Percentiles rank a stretch among this genome's conserved stretches.
phyloP scores from a whole-genome alignment of 108 stramenopile species.

The Skeletonema potamos region DNA sequence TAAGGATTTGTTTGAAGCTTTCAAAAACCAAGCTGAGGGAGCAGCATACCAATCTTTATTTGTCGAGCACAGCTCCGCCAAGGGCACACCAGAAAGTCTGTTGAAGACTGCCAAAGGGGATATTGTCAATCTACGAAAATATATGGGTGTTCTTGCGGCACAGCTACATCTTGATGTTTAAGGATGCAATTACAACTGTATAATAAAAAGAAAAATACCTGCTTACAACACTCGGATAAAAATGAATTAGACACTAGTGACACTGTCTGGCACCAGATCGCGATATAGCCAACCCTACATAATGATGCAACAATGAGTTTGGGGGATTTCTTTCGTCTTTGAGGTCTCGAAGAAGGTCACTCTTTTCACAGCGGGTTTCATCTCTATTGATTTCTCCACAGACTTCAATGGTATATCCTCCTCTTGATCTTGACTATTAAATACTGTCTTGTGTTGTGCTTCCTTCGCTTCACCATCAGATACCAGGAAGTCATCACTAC shows the following conservation, averaged over 20 bases:
- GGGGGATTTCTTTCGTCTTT: not conserved
- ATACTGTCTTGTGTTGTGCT: not conserved
- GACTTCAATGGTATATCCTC: no score
- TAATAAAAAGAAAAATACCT: not conserved
- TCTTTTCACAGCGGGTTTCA: not conserved
- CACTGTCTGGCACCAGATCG: no score
- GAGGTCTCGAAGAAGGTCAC: not conserved
- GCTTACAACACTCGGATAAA: not conserved
- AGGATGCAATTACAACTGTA: not conserved
- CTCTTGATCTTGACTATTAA: not conserved
- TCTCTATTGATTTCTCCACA: no score
- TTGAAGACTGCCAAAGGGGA: conserved; percentile 57
- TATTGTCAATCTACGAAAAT: conserved; percentile 43
- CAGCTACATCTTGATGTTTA: conserved; percentile 45
- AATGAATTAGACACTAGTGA: no score
- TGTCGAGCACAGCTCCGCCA: conserved; percentile 61
- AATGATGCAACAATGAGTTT: not conserved
- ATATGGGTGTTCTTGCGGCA: conserved; percentile 47
- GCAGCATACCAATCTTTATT: conserved; percentile 64
- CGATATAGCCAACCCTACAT: not conserved
- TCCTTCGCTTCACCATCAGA: not conserved
- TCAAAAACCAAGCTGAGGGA: conserved; percentile 57
- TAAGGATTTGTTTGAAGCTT: conserved; percentile 60
- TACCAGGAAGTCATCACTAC: not conserved
- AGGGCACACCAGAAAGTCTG: conserved; percentile 50